Evolutionary conservation across 805 yeast species (phyloP).

Genomic region (Metschnikowia continentalis): DNA sequence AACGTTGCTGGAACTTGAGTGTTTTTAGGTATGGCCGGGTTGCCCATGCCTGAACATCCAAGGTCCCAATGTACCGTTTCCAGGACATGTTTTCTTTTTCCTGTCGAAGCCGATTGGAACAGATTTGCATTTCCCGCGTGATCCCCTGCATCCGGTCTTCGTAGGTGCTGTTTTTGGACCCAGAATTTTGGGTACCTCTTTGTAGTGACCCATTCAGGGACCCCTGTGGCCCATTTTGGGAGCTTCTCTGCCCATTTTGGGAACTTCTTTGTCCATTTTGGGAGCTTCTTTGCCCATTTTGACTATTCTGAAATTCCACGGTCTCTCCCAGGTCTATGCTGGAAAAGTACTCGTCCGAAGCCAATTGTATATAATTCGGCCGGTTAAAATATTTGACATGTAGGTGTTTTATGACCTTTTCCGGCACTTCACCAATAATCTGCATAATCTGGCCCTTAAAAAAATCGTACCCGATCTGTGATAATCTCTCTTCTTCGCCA

Average conservation of each 20-base stretch:
- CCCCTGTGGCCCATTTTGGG: too few relatives aligned
- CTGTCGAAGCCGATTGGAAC: conserved; percentile 8
- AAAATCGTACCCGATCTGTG: conserved; percentile 16
- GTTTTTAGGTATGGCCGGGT: conserved; percentile 57
- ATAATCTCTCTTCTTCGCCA: conserved; percentile 2
- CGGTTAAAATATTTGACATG: conserved; percentile 15
- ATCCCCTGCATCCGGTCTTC: conserved; percentile 9
- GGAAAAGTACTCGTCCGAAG: conserved; percentile 16
- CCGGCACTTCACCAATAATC: conserved; percentile 13
- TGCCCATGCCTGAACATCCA: conserved; percentile 65
- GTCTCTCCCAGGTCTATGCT: conserved; percentile 9
- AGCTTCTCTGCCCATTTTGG: too few relatives aligned
- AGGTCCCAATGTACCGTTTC: conserved; percentile 53
- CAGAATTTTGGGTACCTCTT: not conserved
- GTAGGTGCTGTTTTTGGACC: not conserved
- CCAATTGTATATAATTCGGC: conserved; percentile 18
- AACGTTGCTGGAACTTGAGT: conserved; percentile 40
- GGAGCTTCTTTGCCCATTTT: too few relatives aligned
- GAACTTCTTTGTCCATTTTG: too few relatives aligned
- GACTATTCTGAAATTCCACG: too few relatives aligned
- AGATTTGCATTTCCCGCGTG: conserved; percentile 9
- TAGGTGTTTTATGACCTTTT: conserved; percentile 6
- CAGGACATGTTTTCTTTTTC: conserved; percentile 17
- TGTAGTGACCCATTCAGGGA: too few relatives aligned
- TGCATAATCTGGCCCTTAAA: conserved; percentile 14